Evolutionary conservation across 1,284 basidiomycete species (phyloP).

Genomic region (Cystobasidiaceae sp.): DNA sequence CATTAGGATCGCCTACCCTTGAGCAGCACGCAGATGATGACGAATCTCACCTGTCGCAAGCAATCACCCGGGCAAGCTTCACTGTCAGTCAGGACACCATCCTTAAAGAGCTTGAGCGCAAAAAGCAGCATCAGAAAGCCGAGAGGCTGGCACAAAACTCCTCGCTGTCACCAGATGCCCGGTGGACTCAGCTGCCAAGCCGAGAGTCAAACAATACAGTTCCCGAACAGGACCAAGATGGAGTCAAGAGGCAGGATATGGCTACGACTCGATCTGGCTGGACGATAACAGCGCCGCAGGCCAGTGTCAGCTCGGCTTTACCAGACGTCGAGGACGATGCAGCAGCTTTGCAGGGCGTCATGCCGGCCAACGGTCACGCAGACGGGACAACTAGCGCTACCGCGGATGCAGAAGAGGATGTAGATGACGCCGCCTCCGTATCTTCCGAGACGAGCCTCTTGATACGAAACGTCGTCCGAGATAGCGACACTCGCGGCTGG

Average conservation of each 20-base stretch:
- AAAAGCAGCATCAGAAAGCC: no score
- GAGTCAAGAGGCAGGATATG: not conserved
- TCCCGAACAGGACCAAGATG: not conserved
- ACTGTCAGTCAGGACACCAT: not conserved
- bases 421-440: constrained; percentile 13
- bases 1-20: constrained; percentile 13
- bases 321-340: not conserved
- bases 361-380: not conserved
- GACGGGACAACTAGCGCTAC: not conserved
- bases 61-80: constrained; percentile 5
- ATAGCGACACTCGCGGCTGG: constrained; percentile 11
- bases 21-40: not conserved
- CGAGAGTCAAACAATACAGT: no score
- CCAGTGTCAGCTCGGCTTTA: not conserved
- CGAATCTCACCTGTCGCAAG: not conserved
- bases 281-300: no score
- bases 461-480: not conserved
- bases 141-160: not conserved
- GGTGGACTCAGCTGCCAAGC: not conserved
- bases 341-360: not conserved
- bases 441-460: constrained; percentile 8
- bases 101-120: constrained; percentile 14
- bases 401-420: constrained; percentile 16
- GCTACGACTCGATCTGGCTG: no score
- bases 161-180: not conserved